A percentile compares a stretch with the other conserved stretches of the same genome.
phyloP scores from a whole-genome alignment of 768 basidiomycete species.

The Lentinula raphanica region DNA sequence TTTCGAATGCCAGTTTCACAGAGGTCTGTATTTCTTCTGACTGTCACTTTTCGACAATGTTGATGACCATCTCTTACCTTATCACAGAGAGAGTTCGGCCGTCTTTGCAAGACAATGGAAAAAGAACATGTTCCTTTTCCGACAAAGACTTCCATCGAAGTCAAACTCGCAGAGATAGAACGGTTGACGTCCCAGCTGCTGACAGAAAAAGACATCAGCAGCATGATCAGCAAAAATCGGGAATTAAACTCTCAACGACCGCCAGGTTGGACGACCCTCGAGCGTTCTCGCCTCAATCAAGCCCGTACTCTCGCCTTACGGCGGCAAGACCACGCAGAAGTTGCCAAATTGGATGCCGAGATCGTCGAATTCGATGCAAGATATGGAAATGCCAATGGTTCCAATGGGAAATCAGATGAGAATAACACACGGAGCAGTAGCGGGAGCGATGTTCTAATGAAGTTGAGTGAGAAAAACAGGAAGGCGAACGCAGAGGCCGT shows the following conservation, averaged over 20 bases:
- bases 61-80: not conserved
- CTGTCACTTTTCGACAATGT: not conserved
- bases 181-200: conserved; percentile 55
- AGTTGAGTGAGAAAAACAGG: conserved; percentile 87
- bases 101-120: conserved; percentile 40
- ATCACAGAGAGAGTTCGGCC: conserved; percentile 67
- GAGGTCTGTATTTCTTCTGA: conserved; percentile 16
- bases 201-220: conserved; percentile 82
- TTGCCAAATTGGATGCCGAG: conserved; percentile 55
- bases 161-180: conserved; percentile 58
- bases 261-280: conserved; percentile 39
- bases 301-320: conserved; percentile 70
- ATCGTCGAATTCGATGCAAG: conserved; percentile 46
- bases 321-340: conserved; percentile 65
- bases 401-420: conserved; percentile 11
- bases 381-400: conserved; percentile 6
- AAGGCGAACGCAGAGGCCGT: conserved; percentile 79
- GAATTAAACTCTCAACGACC: conserved; percentile 26
- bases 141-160: conserved; percentile 57
- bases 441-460: conserved; percentile 53
- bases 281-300: conserved; percentile 64
- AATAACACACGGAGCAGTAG: conserved; percentile 19
- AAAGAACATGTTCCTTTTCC: conserved; percentile 62
- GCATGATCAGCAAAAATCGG: conserved; percentile 70
- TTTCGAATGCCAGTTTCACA: conserved; percentile 69